Percentiles rank a stretch among this genome's conserved stretches.
Evolutionary conservation across 148 eudicot species (phyloP).

Genomic region (Amaranthus palmeri): DNA sequence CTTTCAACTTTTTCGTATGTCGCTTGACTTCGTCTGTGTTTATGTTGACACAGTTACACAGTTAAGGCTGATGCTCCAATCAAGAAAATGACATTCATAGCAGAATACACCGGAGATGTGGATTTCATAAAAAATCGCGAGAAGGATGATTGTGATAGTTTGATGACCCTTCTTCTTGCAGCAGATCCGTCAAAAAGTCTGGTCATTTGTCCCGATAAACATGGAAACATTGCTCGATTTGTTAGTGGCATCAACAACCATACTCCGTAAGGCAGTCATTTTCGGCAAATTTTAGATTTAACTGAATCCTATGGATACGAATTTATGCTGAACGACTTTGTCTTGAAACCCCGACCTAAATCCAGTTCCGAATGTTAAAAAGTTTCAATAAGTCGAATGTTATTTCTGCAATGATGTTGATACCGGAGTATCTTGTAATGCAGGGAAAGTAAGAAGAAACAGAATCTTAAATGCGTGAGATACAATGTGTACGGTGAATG

Average conservation of each 20-base stretch:
- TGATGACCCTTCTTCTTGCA: constrained; percentile 91
- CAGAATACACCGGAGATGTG: constrained; percentile 88
- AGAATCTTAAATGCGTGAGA: constrained; percentile 80
- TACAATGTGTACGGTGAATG: constrained; percentile 78
- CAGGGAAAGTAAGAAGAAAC: constrained; percentile 84
- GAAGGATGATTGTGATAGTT: constrained; percentile 79
- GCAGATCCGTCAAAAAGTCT: constrained; percentile 59
- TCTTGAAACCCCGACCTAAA: not conserved
- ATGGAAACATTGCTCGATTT: constrained; percentile 89
- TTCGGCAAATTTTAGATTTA: not conserved
- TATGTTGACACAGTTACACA: constrained; percentile 55
- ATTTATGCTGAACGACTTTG: not conserved
- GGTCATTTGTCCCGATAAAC: constrained; percentile 85
- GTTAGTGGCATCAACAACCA: constrained; percentile 91
- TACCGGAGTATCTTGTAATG: constrained; percentile 8
- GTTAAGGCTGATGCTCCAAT: constrained; percentile 79
- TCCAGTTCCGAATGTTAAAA: too few relatives aligned
- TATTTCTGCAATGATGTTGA: not conserved
- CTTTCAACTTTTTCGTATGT: not conserved
- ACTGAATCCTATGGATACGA: not conserved
- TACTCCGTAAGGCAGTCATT: constrained; percentile 50
- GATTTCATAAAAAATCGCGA: constrained; percentile 83
- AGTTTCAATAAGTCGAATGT: too few relatives aligned
- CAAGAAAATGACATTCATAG: constrained; percentile 72
- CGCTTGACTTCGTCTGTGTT: not conserved